Evolutionary conservation across 1,284 basidiomycete genomes (phyloP).

Genomic region (Trametes polyzona): DNA sequence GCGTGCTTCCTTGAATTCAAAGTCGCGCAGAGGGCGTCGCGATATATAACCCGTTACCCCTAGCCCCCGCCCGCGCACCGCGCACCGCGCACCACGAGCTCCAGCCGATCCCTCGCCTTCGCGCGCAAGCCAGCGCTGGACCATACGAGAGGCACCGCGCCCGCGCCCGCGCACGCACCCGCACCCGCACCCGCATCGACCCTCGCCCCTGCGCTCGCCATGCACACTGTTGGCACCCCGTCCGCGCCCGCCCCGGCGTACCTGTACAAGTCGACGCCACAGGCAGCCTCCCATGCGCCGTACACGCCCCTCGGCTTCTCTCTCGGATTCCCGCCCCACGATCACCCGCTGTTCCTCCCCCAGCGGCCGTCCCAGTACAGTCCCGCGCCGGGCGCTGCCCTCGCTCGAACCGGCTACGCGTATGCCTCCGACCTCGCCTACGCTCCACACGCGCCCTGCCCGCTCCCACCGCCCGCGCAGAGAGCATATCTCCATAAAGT

Average conservation of each 20-base stretch:
- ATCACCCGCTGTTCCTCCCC: conserved; percentile 14
- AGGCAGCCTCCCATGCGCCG: conserved; percentile 22
- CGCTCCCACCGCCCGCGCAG: conserved; percentile 12
- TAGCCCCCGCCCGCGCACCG: conserved; percentile 13
- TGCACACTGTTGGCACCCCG: conserved; percentile 19
- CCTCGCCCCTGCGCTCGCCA: conserved; percentile 9
- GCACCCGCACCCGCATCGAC: not conserved
- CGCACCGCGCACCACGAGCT: conserved; percentile 26
- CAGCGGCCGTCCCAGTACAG: conserved; percentile 18
- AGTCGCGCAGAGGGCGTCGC: conserved; percentile 5
- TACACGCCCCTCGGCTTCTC: conserved; percentile 31
- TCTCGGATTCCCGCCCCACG: conserved; percentile 28
- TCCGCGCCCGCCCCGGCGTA: conserved; percentile 8
- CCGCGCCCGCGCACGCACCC: too few species aligned
- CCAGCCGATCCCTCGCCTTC: conserved; percentile 2
- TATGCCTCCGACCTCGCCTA: conserved; percentile 22
- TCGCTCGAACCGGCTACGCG: conserved; percentile 25
- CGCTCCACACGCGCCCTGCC: conserved; percentile 19
- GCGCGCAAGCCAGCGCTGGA: conserved; percentile 4
- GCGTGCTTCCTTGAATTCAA: conserved; percentile 26
- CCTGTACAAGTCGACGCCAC: conserved; percentile 26
- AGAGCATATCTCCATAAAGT: conserved; percentile 23
- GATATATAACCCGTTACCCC: conserved; percentile 22
- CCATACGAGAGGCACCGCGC: too few species aligned
- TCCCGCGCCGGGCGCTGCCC: conserved; percentile 24